Base-by-base conservation (phyloP, 768 basidiomycete species). In the Agaricus blazei region DNA sequence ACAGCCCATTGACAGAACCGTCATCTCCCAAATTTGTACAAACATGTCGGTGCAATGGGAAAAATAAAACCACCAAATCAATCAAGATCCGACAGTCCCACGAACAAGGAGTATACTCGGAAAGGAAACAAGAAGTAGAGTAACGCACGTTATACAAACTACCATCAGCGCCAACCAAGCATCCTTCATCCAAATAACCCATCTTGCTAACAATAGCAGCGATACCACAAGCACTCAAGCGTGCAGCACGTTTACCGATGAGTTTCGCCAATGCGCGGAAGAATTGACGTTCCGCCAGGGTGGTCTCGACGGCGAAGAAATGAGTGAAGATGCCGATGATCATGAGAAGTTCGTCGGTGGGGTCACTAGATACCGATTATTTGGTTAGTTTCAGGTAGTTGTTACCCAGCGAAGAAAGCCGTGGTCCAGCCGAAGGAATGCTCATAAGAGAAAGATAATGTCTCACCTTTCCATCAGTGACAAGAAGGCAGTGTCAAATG, bases 261-360 rank as follows among this genome's bases (percentile, higher is more conserved):
- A 97, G 79, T 64, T 87, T 87, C 1, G 96, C 92, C 37, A 98
- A 83, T 2, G 91, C 87, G 49, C 91, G 85, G 88, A 99, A 96
- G 78, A 99, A 98, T 66, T 96, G 90, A 26, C 96, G 88, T 71
- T 99, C 96, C 6, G 93, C 92, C 28, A 95, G 78, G 1, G 96
- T 98, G 26, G 97, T 98, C 73, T 98, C 95, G 42, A 98, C 76
- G 38, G 90, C 90, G 67, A 94, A 98, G 79, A 98, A 98, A 75
- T 98, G 92, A 6, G 88, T 84, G 75, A 99, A 98, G 63, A 99
- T 93, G 46, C 96, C 96, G 65, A 97, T 92, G 67, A 94, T 84
- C 84, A 96, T 97, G 48, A 98, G 81, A 45, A 96, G 83, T 64
- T 99, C 96, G 64, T 98, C 96, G 28, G 96, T 99, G 1, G 90